Conservation (phyloP, 768 basidiomycete genomes). For the Dendrothele bispora region DNA sequence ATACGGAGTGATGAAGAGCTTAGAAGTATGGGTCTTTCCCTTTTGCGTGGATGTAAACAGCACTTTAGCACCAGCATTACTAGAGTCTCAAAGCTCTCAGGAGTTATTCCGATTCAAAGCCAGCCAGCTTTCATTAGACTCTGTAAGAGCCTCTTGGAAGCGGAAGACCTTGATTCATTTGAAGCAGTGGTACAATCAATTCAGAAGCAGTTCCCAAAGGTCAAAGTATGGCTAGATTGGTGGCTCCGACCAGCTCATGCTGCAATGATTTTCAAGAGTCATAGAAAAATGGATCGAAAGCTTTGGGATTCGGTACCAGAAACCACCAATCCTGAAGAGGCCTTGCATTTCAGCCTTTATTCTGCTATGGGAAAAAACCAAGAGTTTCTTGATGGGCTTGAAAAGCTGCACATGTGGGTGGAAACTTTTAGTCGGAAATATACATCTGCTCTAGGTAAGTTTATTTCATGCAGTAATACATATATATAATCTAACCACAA, state of each 20-base stretch:
- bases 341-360: conserved; percentile 35
- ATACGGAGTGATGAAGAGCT: conserved; percentile 10
- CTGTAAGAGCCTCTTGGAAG: conserved; percentile 9
- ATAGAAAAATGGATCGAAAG: conserved; percentile 24
- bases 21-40: neutral
- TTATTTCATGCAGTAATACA: neutral
- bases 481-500: neutral
- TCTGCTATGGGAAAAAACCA: neutral
- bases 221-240: conserved; percentile 30
- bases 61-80: conserved; percentile 30
- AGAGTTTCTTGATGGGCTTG: neutral
- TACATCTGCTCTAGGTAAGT: neutral
- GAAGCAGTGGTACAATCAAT: conserved; percentile 7
- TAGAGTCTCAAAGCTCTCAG: conserved; percentile 22
- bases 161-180: neutral
- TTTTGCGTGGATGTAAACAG: conserved; percentile 30
- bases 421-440: neutral
- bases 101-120: conserved; percentile 17
- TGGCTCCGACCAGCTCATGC: conserved; percentile 28
- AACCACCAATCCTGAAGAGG: conserved; percentile 35
- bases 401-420: neutral
- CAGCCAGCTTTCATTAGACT: conserved; percentile 14
- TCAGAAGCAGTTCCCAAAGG: conserved; percentile 18
- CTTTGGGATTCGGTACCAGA: conserved; percentile 32
- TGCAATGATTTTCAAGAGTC: conserved; percentile 26